A percentile compares a stretch with the other conserved stretches of the same genome.
These are phyloP conservation scores for Microcos paniculata DNA, from an alignment of 345 rosid genomes.

Conservation along the genomic window DNA sequence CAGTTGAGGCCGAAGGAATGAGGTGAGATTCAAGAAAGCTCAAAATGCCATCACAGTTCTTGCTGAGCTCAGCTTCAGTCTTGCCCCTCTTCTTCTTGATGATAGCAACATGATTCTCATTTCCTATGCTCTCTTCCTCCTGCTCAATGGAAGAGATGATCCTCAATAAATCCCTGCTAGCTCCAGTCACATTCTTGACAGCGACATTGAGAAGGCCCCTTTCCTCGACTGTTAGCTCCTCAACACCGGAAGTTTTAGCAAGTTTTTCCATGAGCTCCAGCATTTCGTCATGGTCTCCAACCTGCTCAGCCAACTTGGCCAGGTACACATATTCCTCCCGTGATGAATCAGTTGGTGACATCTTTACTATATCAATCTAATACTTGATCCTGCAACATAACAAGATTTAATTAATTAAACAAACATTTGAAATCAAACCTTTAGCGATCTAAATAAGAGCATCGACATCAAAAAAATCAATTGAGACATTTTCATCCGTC, in stretches of 20 bases:
- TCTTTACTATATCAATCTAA: constrained; percentile 36
- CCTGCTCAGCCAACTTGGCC: constrained; percentile 98
- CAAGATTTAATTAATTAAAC: not conserved
- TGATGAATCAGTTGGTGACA: constrained; percentile 66
- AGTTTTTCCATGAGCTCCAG: constrained; percentile 97
- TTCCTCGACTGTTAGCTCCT: constrained; percentile 93
- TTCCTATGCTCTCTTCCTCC: constrained; percentile 94
- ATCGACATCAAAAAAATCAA: not conserved
- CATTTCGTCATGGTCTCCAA: constrained; percentile 97
- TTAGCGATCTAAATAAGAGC: not conserved
- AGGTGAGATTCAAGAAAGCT: constrained; percentile 85
- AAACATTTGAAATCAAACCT: not conserved
- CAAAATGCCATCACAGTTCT: constrained; percentile 88
- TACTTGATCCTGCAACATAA: constrained; percentile 16
- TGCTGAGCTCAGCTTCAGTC: constrained; percentile 86
- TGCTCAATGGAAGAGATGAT: constrained; percentile 98
- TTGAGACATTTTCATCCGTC: not conserved
- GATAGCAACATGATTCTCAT: constrained; percentile 67
- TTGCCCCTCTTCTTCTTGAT: constrained; percentile 87
- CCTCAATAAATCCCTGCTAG: constrained; percentile 98
- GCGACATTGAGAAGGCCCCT: constrained; percentile 94
- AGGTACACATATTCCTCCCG: constrained; percentile 89
- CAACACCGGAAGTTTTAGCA: constrained; percentile 73
- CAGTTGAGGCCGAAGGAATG: constrained; percentile 73
- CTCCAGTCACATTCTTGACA: constrained; percentile 97